phyloP scores from a whole-genome alignment of 2,329 filamentous ascomycete genomes.

The Colletotrichum sp. region DNA sequence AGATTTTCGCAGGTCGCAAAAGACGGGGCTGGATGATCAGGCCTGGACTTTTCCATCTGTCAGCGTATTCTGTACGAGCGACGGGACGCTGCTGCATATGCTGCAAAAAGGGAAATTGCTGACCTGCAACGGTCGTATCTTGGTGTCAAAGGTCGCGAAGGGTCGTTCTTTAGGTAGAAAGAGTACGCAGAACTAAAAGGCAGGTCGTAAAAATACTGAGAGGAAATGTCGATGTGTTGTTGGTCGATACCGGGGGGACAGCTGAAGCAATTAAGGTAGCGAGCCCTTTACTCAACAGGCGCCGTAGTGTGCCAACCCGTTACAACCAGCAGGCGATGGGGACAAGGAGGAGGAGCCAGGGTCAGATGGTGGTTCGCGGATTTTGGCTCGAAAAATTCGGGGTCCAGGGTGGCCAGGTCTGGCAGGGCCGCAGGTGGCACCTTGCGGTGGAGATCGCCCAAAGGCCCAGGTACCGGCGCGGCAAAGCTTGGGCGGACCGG shows the following conservation, averaged over 20 bases:
- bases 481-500: background rate
- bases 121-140: background rate
- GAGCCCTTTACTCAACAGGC: background rate
- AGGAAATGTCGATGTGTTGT: background rate
- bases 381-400: conserved; percentile 13
- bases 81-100: background rate
- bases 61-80: background rate
- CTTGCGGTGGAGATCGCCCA: background rate
- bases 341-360: background rate
- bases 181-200: background rate
- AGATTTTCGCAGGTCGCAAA: conserved; percentile 20
- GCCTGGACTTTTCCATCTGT: background rate
- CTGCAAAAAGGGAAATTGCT: background rate
- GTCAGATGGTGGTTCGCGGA: conserved; percentile 17
- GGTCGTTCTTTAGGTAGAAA: background rate
- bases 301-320: background rate
- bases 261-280: conserved; percentile 19
- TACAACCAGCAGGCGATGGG: background rate
- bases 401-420: conserved; percentile 11
- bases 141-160: background rate
- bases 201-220: background rate
- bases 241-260: background rate
- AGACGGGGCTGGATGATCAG: conserved; percentile 14
- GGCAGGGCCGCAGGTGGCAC: background rate
- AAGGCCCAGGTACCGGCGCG: background rate